A percentile compares a stretch with the other conserved stretches of the same genome.
Conservation (phyloP, 148 eudicot genomes). For the Camellia granthamiana region DNA sequence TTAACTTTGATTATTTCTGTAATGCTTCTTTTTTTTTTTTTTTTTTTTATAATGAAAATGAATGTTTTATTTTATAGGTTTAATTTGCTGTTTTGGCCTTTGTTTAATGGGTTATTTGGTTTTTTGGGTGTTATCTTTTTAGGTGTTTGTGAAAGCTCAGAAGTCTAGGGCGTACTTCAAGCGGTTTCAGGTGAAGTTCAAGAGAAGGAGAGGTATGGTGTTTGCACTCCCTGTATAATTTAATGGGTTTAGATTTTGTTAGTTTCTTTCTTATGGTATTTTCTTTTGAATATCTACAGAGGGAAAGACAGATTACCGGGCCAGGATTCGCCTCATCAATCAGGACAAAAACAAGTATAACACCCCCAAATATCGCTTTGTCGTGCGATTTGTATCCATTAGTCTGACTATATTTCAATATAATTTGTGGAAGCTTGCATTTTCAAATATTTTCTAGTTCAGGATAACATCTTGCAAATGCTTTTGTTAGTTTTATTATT, state of each 20-base stretch:
- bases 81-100: background rate
- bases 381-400: slow-evolving; percentile 76
- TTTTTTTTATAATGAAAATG: no score
- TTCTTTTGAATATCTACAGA: slow-evolving; percentile 30
- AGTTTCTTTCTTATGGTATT: background rate
- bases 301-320: slow-evolving; percentile 93
- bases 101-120: background rate
- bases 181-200: slow-evolving; percentile 72
- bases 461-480: background rate
- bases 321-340: slow-evolving; percentile 67
- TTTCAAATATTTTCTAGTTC: background rate
- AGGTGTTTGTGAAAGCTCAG: slow-evolving; percentile 65
- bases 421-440: background rate
- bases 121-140: background rate
- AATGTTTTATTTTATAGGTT: background rate
- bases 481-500: background rate
- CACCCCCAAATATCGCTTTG: slow-evolving; percentile 78
- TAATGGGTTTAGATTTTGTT: background rate
- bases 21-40: background rate
- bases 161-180: slow-evolving; percentile 66
- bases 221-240: background rate
- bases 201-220: slow-evolving; percentile 74
- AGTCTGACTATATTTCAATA: background rate
- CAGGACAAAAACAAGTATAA: slow-evolving; percentile 93
- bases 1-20: background rate